These are phyloP conservation scores for Fusarium chaquense DNA, from an alignment of 2,329 filamentous ascomycete species.

Conservation along the genomic window DNA sequence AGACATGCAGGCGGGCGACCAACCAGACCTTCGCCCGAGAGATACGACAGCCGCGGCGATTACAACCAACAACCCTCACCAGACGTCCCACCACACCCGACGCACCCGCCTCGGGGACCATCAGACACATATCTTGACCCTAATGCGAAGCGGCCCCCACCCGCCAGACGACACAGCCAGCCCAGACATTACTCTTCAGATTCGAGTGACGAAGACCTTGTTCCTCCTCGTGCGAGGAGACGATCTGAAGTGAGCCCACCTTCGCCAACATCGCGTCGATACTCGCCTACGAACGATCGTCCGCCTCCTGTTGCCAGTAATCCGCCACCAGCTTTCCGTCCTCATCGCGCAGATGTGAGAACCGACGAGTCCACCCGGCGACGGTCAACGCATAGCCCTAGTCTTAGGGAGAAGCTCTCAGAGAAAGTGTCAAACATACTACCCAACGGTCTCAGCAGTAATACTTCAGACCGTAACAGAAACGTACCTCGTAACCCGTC, in stretches of 20 bases:
- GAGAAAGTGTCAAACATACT: conserved; percentile 61
- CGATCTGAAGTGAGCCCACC: conserved; percentile 47
- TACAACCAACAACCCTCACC: conserved; percentile 56
- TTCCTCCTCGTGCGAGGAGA: conserved; percentile 46
- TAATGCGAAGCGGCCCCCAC: conserved; percentile 48
- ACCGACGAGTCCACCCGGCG: conserved; percentile 51
- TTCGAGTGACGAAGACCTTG: conserved; percentile 58
- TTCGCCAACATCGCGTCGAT: conserved; percentile 50
- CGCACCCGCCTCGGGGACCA: conserved; percentile 47
- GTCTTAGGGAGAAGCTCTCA: conserved; percentile 59
- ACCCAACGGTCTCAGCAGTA: conserved; percentile 50
- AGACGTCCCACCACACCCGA: conserved; percentile 43
- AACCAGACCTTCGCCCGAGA: conserved; percentile 52
- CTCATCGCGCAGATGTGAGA: conserved; percentile 52
- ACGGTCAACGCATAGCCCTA: conserved; percentile 53
- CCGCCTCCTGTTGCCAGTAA: conserved; percentile 47
- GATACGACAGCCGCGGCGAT: conserved; percentile 56
- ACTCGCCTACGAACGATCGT: conserved; percentile 48
- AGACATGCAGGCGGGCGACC: conserved; percentile 51
- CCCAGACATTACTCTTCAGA: conserved; percentile 58
- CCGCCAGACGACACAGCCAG: conserved; percentile 62
- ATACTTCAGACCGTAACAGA: conserved; percentile 51
- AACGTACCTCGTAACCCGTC: conserved; percentile 53
- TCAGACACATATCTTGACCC: conserved; percentile 53
- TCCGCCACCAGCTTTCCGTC: conserved; percentile 46